phyloP scores from a whole-genome alignment of 108 stramenopile species.

The Pseudonitzschia pungens region DNA sequence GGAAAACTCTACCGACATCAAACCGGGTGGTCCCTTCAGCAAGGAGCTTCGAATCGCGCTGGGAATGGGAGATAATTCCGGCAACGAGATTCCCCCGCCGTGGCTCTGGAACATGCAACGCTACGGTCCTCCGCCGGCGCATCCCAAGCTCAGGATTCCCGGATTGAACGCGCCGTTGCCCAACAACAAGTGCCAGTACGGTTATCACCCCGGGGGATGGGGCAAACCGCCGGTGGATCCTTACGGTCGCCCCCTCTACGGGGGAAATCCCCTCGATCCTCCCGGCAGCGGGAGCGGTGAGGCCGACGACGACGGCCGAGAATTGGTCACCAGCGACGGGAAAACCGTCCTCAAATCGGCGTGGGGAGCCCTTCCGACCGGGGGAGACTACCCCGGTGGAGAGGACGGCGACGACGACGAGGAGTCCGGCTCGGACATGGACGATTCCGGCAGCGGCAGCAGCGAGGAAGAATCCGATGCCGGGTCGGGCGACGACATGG shows the following conservation, averaged over 20 bases:
- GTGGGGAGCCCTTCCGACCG: constrained; percentile 80
- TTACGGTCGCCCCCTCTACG: constrained; percentile 88
- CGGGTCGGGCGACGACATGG: constrained; percentile 46
- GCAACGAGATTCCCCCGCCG: constrained; percentile 81
- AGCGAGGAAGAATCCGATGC: constrained; percentile 49
- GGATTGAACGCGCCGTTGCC: constrained; percentile 98
- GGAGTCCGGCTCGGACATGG: constrained; percentile 71
- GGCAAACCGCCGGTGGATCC: constrained; percentile 98
- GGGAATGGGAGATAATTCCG: constrained; percentile 56
- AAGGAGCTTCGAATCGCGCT: constrained; percentile 81
- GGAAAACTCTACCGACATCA: constrained; percentile 71
- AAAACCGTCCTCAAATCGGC: constrained; percentile 64
- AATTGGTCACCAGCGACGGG: constrained; percentile 71
- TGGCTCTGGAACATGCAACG: constrained; percentile 99
- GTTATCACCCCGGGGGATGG: constrained; percentile 96
- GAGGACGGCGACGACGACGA: constrained; percentile 66
- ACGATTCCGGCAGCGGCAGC: constrained; percentile 60
- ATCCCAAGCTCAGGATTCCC: constrained; percentile 91
- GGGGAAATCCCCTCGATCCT: constrained; percentile 88
- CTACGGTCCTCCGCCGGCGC: constrained; percentile 96
- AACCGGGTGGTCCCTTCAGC: constrained; percentile 66
- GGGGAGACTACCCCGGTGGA: constrained; percentile 50
- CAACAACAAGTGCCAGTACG: constrained; percentile 83
- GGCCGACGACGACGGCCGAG: constrained; percentile 20
- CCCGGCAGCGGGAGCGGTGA: constrained; percentile 41